phyloP scores from a whole-genome alignment of 73 alveolate species.

The Tetrahymena malaccensis region DNA sequence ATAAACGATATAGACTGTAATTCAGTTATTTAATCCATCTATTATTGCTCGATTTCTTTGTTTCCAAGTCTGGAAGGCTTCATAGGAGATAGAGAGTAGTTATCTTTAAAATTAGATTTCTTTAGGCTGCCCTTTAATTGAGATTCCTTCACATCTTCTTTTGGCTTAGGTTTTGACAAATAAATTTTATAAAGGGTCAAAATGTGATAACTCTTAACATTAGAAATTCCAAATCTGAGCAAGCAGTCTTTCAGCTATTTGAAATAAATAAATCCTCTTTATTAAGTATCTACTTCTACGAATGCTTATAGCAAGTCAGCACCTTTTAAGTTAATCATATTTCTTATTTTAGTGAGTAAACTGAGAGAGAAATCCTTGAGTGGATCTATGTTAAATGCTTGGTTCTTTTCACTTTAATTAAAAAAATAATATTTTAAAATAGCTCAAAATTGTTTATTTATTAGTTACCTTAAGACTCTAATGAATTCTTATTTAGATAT shows the following conservation, averaged over 20 bases:
- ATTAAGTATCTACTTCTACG: not conserved
- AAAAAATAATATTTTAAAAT: not conserved
- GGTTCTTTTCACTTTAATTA: not conserved
- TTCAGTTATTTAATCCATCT: not conserved
- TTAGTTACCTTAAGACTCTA: not conserved
- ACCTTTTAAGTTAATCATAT: not conserved
- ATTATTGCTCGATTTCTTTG: not conserved
- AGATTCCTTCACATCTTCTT: not conserved
- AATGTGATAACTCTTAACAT: not conserved
- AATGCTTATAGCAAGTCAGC: not conserved
- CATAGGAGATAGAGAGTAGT: not conserved
- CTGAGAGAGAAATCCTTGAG: not conserved
- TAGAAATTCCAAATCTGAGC: not conserved
- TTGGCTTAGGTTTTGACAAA: not conserved
- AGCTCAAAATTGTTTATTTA: not conserved
- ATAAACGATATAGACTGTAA: not conserved
- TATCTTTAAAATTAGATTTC: not conserved
- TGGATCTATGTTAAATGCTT: not conserved
- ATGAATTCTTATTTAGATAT: not conserved
- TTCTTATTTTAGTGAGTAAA: not conserved
- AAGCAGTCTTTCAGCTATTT: not conserved
- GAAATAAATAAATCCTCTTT: not conserved
- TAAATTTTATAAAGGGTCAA: not conserved
- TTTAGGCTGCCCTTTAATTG: not conserved
- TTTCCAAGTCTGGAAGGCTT: not conserved